phyloP scores from a whole-genome alignment of 2,329 filamentous ascomycete genomes.

The Aspergillus versicolor region DNA sequence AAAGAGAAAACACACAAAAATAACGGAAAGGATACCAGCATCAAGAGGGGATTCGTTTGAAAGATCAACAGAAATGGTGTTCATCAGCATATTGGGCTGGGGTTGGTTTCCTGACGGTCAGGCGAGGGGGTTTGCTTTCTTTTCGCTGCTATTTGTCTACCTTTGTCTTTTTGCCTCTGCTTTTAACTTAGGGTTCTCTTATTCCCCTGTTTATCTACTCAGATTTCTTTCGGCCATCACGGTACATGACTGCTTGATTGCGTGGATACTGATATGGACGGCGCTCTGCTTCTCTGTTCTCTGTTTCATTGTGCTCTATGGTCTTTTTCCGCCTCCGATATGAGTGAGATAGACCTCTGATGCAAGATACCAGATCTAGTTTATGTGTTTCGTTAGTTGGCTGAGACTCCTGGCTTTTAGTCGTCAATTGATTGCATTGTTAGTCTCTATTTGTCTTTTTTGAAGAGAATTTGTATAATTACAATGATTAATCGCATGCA shows the following conservation, averaged over 20 bases:
- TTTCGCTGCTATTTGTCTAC: not conserved
- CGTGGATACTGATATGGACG: conserved; percentile 36
- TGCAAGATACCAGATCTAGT: conserved; percentile 44
- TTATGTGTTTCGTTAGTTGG: conserved; percentile 26
- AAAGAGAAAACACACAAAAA: conserved; percentile 12
- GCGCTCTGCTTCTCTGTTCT: conserved; percentile 34
- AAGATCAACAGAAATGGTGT: not conserved
- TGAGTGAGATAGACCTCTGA: conserved; percentile 40
- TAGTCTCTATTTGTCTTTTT: not conserved
- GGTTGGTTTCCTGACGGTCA: conserved; percentile 14
- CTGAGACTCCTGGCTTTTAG: conserved; percentile 12
- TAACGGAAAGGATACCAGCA: conserved; percentile 9
- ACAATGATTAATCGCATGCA: not conserved
- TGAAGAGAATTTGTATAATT: not conserved
- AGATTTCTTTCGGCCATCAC: conserved; percentile 25
- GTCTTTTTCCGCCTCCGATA: conserved; percentile 26
- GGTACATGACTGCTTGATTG: conserved; percentile 33
- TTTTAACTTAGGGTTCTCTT: conserved; percentile 12
- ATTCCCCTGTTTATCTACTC: conserved; percentile 15
- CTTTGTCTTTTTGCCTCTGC: conserved; percentile 16
- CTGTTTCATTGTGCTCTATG: conserved; percentile 29
- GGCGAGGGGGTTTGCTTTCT: conserved; percentile 18
- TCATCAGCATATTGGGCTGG: conserved; percentile 10
- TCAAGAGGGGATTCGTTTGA: conserved; percentile 4
- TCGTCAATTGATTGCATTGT: conserved; percentile 11